These are phyloP conservation scores for Rhodocollybia butyracea DNA, from an alignment of 768 basidiomycete species.

Conservation along the genomic window DNA sequence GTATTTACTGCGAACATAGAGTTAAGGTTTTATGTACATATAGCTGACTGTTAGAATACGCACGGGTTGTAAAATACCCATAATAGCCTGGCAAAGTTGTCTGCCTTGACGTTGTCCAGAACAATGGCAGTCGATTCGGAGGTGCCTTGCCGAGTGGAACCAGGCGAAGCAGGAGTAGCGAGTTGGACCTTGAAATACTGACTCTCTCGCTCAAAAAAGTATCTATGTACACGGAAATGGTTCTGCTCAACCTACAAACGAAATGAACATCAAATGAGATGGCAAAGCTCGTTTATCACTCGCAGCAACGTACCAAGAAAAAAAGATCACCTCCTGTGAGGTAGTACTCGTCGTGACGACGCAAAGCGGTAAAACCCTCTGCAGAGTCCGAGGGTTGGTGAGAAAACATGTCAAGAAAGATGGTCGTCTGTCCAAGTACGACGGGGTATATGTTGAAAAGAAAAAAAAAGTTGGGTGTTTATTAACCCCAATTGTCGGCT, in stretches of 20 bases:
- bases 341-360: conserved; percentile 39
- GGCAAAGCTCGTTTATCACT: conserved; percentile 22
- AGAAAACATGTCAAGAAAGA: conserved; percentile 3
- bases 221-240: conserved; percentile 51
- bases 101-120: conserved; percentile 35
- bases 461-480: background rate
- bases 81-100: conserved; percentile 43
- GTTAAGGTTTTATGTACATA: background rate
- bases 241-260: conserved; percentile 47
- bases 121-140: conserved; percentile 42
- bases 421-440: conserved; percentile 7
- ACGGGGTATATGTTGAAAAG: conserved; percentile 1
- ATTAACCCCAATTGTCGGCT: conserved; percentile 5
- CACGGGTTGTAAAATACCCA: conserved; percentile 59
- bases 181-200: conserved; percentile 38
- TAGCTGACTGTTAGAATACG: conserved; percentile 11
- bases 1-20: conserved; percentile 41
- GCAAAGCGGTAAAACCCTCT: conserved; percentile 20
- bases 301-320: conserved; percentile 41
- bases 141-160: conserved; percentile 29
- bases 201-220: conserved; percentile 53
- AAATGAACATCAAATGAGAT: conserved; percentile 27
- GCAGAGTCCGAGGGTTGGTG: conserved; percentile 2
- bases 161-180: conserved; percentile 27
- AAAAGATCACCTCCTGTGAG: conserved; percentile 49